Evolutionary conservation across 306 rosid genomes (phyloP), one percentile per base, ranked within the genome.

Genomic region (Quercus aquifolioides): DNA sequence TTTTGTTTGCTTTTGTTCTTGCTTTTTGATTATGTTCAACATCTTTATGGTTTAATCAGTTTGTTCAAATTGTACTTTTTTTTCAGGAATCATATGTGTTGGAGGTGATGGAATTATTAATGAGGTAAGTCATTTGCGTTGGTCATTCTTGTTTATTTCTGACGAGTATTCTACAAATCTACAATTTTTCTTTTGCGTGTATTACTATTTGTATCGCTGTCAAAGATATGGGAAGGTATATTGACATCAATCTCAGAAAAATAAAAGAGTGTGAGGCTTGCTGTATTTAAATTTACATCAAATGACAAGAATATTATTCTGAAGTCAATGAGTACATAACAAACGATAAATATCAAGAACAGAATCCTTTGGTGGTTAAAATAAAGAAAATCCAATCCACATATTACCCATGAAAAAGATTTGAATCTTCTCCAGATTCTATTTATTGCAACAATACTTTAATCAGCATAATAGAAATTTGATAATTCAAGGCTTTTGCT

Each of bases 61-160:
- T 65, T 74, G 33, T 78, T 69, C 65, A 65, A 75, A 60, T 74
- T 72, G 55, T 57, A 64, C 38, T n/a, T n/a, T 21, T 72, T 64
- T 86, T 85, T 75, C 93, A 95, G 99, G 99, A 86, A 95, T 95
- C 62, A 93, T 95, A 78, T 95, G 99, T 80, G 97, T 95, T 33
- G 99, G 99, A 72, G 99, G 99, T 72, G 99, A 95, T 88, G 99
- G 99, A 76, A 91, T 95, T 80, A 95, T 95, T 80, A 95, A 95
- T 82, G 99, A 95, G 99, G 99, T 95, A 77, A 82, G 92, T 78
- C 21, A n/a, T 74, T 63, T 72, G 62, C 68, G 38, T 73, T 41
- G 21, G 12, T 51, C n/a, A 11, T 19, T 83, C 55, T 59, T 84
- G 72, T 33, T 52, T 77, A 17, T 54, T 80, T 51, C 73, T 72